A percentile compares a stretch with the other conserved stretches of the same genome.
Conservation (phyloP, 208 protist species). For the Naegleria gruberi region DNA sequence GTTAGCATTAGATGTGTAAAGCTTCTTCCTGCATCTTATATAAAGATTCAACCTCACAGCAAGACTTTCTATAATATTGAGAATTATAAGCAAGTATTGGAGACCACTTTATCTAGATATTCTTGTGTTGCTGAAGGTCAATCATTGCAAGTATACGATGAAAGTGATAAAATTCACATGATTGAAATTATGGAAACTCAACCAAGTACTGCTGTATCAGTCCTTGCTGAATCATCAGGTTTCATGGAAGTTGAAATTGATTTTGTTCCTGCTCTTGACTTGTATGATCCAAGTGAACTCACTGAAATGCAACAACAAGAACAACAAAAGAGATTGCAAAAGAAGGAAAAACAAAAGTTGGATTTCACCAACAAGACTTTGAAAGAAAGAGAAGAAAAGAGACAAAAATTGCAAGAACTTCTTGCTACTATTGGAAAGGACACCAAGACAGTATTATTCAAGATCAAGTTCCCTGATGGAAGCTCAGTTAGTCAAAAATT, state of each 20-base stretch:
- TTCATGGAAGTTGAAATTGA: conserved; percentile 13
- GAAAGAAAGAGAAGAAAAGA: not conserved
- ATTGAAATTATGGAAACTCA: not conserved
- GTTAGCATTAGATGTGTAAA: not conserved
- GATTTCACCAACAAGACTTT: not conserved
- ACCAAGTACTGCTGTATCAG: not conserved
- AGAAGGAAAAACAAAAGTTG: not conserved
- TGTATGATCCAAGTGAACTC: not conserved
- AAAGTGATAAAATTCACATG: not conserved
- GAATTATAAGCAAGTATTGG: not conserved
- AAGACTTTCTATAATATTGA: not conserved
- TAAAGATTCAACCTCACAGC: conserved; percentile 12
- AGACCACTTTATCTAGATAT: not conserved
- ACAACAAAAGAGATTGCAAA: not conserved
- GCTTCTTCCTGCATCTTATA: not conserved
- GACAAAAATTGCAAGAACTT: not conserved
- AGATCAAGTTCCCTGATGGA: not conserved
- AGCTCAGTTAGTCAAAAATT: not conserved
- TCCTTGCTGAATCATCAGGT: not conserved
- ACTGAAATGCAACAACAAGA: not conserved
- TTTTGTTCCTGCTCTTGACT: conserved; percentile 15
- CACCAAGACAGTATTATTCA: not conserved
- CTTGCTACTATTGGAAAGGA: not conserved
- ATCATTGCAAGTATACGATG: not conserved
- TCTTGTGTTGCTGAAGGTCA: not conserved